Base-by-base conservation (phyloP, 768 basidiomycete genomes). In the Agrocybe pediades region DNA sequence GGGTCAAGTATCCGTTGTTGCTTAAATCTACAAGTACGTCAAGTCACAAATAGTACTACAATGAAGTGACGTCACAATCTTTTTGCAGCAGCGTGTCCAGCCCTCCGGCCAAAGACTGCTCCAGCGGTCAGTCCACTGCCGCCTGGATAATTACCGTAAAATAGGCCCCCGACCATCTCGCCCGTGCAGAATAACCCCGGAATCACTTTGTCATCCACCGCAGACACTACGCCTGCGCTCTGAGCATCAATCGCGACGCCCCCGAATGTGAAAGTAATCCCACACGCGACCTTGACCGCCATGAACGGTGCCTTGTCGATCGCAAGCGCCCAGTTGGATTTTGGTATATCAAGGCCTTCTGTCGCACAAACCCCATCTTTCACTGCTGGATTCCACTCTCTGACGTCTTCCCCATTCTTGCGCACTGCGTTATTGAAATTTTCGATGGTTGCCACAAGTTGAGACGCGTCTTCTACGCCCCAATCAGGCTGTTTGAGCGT, bases 201-300 rank as follows among this genome's bases (percentile, higher is more conserved):
- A 29, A 88, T 84, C 9, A 65, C 60, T 15, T 64, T 59, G 9
- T 73, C 74, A 1, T 68, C 75, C 45, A 63, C 60, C 23, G 73
- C 72, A 0, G 74, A 75, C 1, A 86, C 44, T 6, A 88, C 85
- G 1, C 66, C 77, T 9, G 81, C 76, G 0, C 80, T 84, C 15
- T 70, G 61, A 0, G 83, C 76, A 58, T 87, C 78, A 56, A 88
- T 80, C 0, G 77, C 80, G 2, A 88, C 64, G 1, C 87, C 87
- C 0, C 87, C 86, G 69, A 87, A 88, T 1, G 85, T 88, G 69
- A 87, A 89, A 1, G 87, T 88, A 49, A 87, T 79, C 6, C 86
- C 87, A 68, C 86, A 87, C 0, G 81, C 72, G 7, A 88, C 83
- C 60, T 83, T 86, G 26, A 88, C 83, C 2, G 86, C 86, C 63